Conservation (phyloP, 345 rosid genomes). For the Eutrema heterophyllum region DNA sequence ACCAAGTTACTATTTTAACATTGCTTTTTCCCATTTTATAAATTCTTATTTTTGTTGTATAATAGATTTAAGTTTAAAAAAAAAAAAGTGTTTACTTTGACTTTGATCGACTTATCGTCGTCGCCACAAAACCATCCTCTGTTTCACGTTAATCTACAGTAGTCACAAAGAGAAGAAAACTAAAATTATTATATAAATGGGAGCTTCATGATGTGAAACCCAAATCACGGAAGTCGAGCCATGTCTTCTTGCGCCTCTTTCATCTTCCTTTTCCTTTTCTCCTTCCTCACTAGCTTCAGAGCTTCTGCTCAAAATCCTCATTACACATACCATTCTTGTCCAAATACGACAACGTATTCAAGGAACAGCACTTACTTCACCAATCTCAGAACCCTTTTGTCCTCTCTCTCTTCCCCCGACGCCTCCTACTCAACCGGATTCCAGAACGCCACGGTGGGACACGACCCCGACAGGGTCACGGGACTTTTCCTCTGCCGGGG, state of each 20-base stretch:
- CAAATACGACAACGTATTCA: slow-evolving; percentile 20
- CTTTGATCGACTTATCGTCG: slow-evolving; percentile 10
- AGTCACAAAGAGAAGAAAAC: background rate
- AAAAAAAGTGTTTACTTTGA: background rate
- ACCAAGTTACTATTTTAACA: no score
- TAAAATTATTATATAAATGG: background rate
- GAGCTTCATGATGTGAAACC: background rate
- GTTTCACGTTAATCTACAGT: background rate
- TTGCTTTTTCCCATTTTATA: no score
- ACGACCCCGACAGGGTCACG: slow-evolving; percentile 12
- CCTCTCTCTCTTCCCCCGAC: slow-evolving; percentile 17
- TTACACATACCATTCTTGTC: background rate
- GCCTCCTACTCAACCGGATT: slow-evolving; percentile 29
- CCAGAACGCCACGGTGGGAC: slow-evolving; percentile 36
- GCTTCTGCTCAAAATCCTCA: slow-evolving; percentile 25
- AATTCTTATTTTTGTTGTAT: no score
- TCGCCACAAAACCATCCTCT: background rate
- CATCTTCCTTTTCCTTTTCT: slow-evolving; percentile 2
- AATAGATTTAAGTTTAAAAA: no score
- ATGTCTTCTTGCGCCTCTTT: slow-evolving; percentile 7
- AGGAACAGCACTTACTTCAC: slow-evolving; percentile 27
- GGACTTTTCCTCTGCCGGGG: slow-evolving; percentile 33
- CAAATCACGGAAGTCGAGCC: background rate
- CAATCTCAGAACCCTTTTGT: slow-evolving; percentile 36
- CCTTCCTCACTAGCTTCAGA: slow-evolving; percentile 12